A percentile compares a stretch with the other conserved stretches of the same genome.
Conservation (phyloP, 1,284 basidiomycete genomes). For the Inonotus obliquus region DNA sequence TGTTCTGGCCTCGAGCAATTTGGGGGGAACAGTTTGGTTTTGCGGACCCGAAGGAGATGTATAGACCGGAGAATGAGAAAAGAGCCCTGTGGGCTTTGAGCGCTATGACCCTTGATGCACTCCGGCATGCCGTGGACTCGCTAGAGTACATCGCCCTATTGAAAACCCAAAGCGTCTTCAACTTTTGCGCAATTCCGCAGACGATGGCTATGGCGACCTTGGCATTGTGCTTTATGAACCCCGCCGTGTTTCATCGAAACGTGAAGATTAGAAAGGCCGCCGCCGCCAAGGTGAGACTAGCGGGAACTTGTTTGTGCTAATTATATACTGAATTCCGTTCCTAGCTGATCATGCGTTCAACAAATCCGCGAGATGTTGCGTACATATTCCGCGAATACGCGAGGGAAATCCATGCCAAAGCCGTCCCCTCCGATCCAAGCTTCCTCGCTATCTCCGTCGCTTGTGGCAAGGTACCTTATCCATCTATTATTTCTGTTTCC, state of each 20-base stretch:
- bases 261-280: conserved; percentile 95
- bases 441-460: conserved; percentile 78
- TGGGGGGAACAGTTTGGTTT: conserved; percentile 76
- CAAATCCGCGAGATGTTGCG: conserved; percentile 90
- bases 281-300: conserved; percentile 66
- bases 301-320: conserved; percentile 1
- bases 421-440: conserved; percentile 80
- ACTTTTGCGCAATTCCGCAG: conserved; percentile 94
- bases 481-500: too few relatives aligned
- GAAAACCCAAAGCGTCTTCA: conserved; percentile 91
- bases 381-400: conserved; percentile 85
- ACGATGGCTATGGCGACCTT: conserved; percentile 97
- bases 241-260: conserved; percentile 82
- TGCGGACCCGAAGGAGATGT: conserved; percentile 62
- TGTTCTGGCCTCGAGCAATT: conserved; percentile 95
- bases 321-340: conserved; percentile 2
- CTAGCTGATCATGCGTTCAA: conserved; percentile 86
- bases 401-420: conserved; percentile 79
- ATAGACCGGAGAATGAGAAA: conserved; percentile 46
- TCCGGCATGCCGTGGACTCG: conserved; percentile 80
- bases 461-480: conserved; percentile 59
- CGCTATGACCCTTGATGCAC: conserved; percentile 87
- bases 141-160: conserved; percentile 89
- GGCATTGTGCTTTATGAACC: conserved; percentile 90
- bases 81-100: conserved; percentile 78